A percentile compares a stretch with the other conserved stretches of the same genome.
Conservation (phyloP, 2,329 filamentous ascomycete genomes). For the Beauveria sp. region DNA sequence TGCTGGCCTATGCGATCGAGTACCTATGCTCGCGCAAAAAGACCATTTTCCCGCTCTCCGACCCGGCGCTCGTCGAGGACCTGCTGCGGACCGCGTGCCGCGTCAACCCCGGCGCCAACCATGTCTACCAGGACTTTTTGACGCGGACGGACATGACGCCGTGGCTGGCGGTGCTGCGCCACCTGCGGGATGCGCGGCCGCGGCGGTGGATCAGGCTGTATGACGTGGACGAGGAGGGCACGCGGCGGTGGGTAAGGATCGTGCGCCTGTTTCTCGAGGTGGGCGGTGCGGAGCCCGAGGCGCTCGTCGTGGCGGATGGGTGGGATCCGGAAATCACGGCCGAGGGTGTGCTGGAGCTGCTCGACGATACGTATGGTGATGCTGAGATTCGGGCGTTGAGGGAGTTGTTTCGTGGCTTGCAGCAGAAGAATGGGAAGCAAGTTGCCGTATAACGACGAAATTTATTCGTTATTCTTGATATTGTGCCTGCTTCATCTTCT, state of each 20-base stretch:
- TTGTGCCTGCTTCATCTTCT: not conserved
- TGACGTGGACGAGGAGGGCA: conserved; percentile 20
- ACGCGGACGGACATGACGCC: conserved; percentile 18
- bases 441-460: not conserved
- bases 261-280: conserved; percentile 20
- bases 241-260: conserved; percentile 22
- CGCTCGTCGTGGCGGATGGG: conserved; percentile 19
- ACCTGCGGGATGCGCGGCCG: conserved; percentile 23
- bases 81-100: conserved; percentile 17
- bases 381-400: conserved; percentile 15
- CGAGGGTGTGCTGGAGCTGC: conserved; percentile 20
- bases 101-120: conserved; percentile 15
- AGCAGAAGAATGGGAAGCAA: not conserved
- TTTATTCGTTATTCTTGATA: not conserved
- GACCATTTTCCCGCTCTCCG: conserved; percentile 27
- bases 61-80: conserved; percentile 19
- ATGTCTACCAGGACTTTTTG: conserved; percentile 18
- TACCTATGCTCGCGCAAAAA: conserved; percentile 27
- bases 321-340: conserved; percentile 25
- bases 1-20: conserved; percentile 26
- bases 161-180: conserved; percentile 24
- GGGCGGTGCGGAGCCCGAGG: conserved; percentile 20
- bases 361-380: conserved; percentile 20
- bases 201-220: conserved; percentile 25
- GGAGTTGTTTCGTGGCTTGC: conserved; percentile 9